phyloP scores from a whole-genome alignment of 2,329 filamentous ascomycete species.

The Xylariaceae sp. region DNA sequence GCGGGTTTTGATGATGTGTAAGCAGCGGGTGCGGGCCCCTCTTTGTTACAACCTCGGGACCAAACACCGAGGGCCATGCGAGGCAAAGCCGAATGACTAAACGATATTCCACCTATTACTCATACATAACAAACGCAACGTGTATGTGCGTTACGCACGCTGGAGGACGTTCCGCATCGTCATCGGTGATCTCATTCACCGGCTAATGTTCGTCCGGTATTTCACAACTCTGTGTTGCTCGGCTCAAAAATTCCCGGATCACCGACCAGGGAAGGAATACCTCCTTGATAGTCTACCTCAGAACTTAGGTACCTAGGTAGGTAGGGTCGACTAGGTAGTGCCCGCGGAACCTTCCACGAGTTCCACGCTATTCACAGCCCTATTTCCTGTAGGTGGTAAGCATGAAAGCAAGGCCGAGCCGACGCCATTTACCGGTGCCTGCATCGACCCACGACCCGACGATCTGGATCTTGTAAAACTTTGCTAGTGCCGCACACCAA shows the following conservation, averaged over 20 bases:
- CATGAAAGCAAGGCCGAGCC: neutral
- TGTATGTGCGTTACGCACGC: neutral
- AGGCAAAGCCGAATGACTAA: neutral
- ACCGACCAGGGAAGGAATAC: no score
- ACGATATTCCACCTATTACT: neutral
- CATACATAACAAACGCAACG: neutral
- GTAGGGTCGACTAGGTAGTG: no score
- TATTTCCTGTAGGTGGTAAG: neutral
- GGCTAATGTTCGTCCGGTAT: no score
- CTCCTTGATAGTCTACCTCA: no score
- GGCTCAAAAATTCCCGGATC: no score
- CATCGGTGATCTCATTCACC: no score
- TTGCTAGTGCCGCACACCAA: neutral
- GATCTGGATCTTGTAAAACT: neutral
- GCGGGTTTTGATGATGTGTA: neutral
- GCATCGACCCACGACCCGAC: neutral
- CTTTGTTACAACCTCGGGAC: neutral
- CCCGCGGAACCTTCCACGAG: no score
- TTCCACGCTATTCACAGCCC: no score
- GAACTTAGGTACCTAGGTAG: no score
- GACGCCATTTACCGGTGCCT: conserved; percentile 10
- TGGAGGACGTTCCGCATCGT: neutral
- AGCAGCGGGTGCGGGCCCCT: neutral
- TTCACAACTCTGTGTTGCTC: no score
- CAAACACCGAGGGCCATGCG: neutral